These are phyloP conservation scores for Chalciporus piperatus DNA, from an alignment of 768 basidiomycete species.

Conservation along the genomic window DNA sequence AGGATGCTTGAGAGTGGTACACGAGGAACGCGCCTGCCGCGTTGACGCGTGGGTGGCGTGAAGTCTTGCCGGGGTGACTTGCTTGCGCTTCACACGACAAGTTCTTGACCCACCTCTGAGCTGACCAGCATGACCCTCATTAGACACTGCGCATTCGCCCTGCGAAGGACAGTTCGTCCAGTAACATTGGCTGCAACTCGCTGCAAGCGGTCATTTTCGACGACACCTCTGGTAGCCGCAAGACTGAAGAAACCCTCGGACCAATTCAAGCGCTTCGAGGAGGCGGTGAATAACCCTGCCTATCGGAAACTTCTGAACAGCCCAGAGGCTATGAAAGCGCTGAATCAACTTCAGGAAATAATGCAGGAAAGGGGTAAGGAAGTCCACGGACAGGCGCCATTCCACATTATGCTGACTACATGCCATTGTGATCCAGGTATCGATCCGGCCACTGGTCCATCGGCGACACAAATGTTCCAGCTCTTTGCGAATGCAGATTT, in stretches of 20 bases:
- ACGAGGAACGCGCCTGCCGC: background rate
- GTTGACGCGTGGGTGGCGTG: slow-evolving; percentile 23
- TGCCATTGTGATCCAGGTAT: slow-evolving; percentile 37
- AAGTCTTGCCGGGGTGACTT: background rate
- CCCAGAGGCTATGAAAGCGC: slow-evolving; percentile 49
- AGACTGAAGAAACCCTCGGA: slow-evolving; percentile 29
- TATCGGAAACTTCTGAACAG: slow-evolving; percentile 48
- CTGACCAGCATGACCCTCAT: slow-evolving; percentile 20
- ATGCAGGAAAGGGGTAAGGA: slow-evolving; percentile 48
- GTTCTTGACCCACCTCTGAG: background rate
- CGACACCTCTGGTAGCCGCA: slow-evolving; percentile 28
- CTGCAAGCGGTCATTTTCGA: slow-evolving; percentile 29
- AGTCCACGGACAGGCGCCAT: background rate
- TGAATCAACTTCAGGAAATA: slow-evolving; percentile 42
- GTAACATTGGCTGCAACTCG: slow-evolving; percentile 5
- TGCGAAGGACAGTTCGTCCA: slow-evolving; percentile 17
- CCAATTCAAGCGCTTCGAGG: slow-evolving; percentile 40
- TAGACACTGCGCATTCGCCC: slow-evolving; percentile 13
- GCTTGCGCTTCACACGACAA: background rate
- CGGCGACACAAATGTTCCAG: slow-evolving; percentile 52
- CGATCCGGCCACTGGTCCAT: slow-evolving; percentile 45
- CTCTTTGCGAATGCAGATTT: slow-evolving; percentile 54
- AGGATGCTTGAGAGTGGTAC: background rate
- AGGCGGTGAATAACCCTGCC: slow-evolving; percentile 37
- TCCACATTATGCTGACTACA: background rate